Evolutionary conservation across 1,139 yeast genomes (phyloP).

Genomic region (Hemisphaericaspora xylofermentans): DNA sequence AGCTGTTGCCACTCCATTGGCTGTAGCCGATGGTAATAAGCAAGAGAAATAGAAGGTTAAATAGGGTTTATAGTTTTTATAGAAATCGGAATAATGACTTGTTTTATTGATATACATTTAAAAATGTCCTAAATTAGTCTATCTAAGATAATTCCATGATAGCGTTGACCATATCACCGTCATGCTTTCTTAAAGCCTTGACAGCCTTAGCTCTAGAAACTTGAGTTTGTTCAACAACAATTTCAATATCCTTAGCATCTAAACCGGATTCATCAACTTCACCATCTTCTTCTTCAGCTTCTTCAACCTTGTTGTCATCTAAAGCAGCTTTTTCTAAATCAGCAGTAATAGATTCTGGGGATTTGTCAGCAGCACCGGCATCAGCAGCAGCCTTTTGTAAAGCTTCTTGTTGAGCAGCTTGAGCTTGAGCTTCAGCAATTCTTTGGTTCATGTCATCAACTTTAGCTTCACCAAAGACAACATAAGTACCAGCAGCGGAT

Average conservation of each 20-base stretch:
- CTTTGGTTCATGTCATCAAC: conserved; percentile 87
- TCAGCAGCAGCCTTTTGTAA: conserved; percentile 55
- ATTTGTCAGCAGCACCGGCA: conserved; percentile 40
- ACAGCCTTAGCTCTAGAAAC: conserved; percentile 88
- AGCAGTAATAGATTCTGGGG: conserved; percentile 84
- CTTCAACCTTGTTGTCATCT: conserved; percentile 36
- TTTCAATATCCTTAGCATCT: conserved; percentile 73
- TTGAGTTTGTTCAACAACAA: conserved; percentile 87
- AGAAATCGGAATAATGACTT: not conserved
- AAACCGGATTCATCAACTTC: conserved; percentile 79
- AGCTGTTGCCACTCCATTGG: not conserved
- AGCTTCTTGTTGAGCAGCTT: conserved; percentile 56
- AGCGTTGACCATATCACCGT: conserved; percentile 94
- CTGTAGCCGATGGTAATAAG: not conserved
- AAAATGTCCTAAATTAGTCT: not conserved
- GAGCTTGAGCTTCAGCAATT: conserved; percentile 61
- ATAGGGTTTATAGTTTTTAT: not conserved
- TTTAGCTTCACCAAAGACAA: conserved; percentile 98
- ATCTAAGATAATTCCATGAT: conserved; percentile 76
- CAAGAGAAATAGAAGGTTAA: not conserved
- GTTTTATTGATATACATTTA: not conserved
- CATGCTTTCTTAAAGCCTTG: conserved; percentile 83
- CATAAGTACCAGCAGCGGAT: conserved; percentile 90
- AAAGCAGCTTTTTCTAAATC: conserved; percentile 84
- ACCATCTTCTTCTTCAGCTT: conserved; percentile 56